Conservation (phyloP, 2,329 filamentous ascomycete genomes). For the Cryoendolithus antarcticus region DNA sequence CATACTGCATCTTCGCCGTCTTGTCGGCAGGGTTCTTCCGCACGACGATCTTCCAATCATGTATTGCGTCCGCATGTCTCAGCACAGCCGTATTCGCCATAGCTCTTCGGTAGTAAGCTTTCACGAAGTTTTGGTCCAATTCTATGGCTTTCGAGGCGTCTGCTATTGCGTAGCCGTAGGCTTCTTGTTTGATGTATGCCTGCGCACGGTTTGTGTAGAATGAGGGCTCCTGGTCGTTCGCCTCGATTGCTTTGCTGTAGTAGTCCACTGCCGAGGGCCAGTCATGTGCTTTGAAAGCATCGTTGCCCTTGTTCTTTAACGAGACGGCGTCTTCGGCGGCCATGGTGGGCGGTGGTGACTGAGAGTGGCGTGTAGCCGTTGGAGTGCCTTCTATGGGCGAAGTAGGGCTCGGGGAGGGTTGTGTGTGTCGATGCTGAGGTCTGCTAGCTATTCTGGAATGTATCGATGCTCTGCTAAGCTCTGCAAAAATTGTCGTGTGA, state of each 20-base stretch:
- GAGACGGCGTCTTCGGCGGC: conserved; percentile 51
- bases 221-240: conserved; percentile 70
- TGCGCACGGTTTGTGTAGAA: conserved; percentile 94
- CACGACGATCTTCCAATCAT: conserved; percentile 85
- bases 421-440: too few relatives aligned
- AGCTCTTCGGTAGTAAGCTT: conserved; percentile 92
- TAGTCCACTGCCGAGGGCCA: conserved; percentile 70
- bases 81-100: conserved; percentile 86
- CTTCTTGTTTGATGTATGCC: conserved; percentile 90
- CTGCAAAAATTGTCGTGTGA: too few relatives aligned
- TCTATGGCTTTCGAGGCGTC: conserved; percentile 89
- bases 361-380: too few relatives aligned
- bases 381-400: too few relatives aligned
- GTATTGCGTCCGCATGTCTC: conserved; percentile 72
- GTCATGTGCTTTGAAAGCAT: conserved; percentile 78
- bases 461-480: too few relatives aligned
- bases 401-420: too few relatives aligned
- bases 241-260: conserved; percentile 78
- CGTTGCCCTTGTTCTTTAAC: conserved; percentile 89
- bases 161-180: conserved; percentile 82
- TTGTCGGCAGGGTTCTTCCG: conserved; percentile 79
- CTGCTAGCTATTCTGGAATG: too few relatives aligned
- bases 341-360: conserved; percentile 12
- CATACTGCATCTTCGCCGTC: conserved; percentile 78
- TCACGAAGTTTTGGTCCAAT: conserved; percentile 74